Evolutionary conservation across 1,284 basidiomycete species (phyloP).

Genomic region (Ustilago loliicola): DNA sequence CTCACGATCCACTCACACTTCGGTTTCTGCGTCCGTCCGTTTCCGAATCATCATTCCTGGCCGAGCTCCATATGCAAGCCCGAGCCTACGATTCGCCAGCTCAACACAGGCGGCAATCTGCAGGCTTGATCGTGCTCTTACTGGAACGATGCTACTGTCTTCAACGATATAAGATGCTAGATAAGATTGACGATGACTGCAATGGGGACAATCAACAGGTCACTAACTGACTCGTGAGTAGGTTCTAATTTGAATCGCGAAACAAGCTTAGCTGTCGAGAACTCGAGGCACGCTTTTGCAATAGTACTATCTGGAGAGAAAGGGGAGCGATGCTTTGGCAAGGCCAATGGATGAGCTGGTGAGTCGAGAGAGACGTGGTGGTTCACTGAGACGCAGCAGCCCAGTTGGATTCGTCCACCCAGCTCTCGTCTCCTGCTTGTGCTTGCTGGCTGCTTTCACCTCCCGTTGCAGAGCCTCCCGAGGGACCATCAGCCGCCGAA

Average conservation of each 20-base stretch:
- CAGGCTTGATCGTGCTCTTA: not conserved
- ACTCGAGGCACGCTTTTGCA: no score
- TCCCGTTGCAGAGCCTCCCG: not conserved
- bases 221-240: no score
- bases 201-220: no score
- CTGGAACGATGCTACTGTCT: not conserved
- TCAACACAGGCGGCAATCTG: not conserved
- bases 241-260: no score
- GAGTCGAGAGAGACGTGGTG: not conserved
- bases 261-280: no score
- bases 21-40: not conserved
- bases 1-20: no score
- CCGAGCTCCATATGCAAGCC: not conserved
- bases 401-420: conserved; percentile 32
- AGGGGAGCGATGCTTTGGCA: no score
- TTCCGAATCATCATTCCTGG: not conserved
- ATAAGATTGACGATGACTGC: no score
- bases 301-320: no score
- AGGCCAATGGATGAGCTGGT: no score
- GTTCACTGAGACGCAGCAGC: conserved; percentile 5
- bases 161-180: no score
- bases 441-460: conserved; percentile 1
- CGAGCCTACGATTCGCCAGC: no score
- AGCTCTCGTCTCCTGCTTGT: conserved; percentile 11
- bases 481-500: not conserved